phyloP scores from a whole-genome alignment of 2,329 filamentous ascomycete species.

The Trichoderma cornu-damae region DNA sequence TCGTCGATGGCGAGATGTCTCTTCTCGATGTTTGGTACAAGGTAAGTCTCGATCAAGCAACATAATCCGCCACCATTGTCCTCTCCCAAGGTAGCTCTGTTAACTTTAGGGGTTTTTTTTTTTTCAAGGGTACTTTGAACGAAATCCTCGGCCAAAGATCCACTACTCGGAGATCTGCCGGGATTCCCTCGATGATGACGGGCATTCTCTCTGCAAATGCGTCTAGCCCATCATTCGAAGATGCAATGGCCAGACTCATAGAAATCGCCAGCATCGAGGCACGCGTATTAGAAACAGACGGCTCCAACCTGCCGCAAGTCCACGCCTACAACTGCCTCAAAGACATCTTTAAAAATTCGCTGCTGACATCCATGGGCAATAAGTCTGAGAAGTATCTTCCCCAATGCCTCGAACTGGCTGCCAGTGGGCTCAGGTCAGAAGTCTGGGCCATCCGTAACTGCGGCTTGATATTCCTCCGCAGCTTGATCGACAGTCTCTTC shows the following conservation, averaged over 20 bases:
- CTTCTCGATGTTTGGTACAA: slow-evolving; percentile 67
- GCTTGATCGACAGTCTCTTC: slow-evolving; percentile 73
- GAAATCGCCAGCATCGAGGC: slow-evolving; percentile 53
- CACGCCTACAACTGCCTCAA: slow-evolving; percentile 93
- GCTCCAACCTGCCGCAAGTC: slow-evolving; percentile 75
- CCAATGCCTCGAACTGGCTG: slow-evolving; percentile 71
- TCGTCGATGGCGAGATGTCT: slow-evolving; percentile 31
- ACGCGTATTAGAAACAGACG: slow-evolving; percentile 52
- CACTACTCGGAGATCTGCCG: slow-evolving; percentile 85
- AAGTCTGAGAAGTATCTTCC: slow-evolving; percentile 70
- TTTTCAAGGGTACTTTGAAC: slow-evolving; percentile 52
- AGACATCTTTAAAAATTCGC: slow-evolving; percentile 81
- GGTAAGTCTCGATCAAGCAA: slow-evolving; percentile 34
- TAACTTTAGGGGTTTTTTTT: not conserved
- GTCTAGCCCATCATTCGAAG: slow-evolving; percentile 54
- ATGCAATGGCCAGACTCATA: slow-evolving; percentile 59
- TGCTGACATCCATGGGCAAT: slow-evolving; percentile 65
- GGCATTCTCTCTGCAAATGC: slow-evolving; percentile 69
- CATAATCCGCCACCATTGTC: not conserved
- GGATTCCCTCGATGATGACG: slow-evolving; percentile 80
- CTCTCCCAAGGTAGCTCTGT: not conserved
- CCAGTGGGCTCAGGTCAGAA: slow-evolving; percentile 69
- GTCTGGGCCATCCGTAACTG: slow-evolving; percentile 96
- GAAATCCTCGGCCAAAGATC: slow-evolving; percentile 72
- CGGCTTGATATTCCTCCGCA: slow-evolving; percentile 80